These are phyloP conservation scores for Serendipita indica DNA, from an alignment of 768 basidiomycete species.

Conservation along the genomic window DNA sequence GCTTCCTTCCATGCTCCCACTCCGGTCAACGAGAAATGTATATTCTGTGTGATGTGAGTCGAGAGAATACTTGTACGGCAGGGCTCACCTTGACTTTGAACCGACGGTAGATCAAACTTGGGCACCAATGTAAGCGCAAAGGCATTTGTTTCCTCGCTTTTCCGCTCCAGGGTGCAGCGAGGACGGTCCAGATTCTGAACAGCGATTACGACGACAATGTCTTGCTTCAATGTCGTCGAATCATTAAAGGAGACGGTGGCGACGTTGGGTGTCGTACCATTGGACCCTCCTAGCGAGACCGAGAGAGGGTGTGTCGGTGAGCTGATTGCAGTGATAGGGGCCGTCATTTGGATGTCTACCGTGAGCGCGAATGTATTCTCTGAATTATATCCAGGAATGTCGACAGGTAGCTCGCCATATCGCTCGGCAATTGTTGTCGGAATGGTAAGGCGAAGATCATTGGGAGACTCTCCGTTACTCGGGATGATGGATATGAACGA, in stretches of 20 bases:
- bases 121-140: slow-evolving; percentile 35
- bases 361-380: neutral
- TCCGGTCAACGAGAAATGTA: slow-evolving; percentile 45
- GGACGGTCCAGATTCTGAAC: slow-evolving; percentile 38
- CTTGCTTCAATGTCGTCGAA: slow-evolving; percentile 28
- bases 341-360: neutral
- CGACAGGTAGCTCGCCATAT: neutral
- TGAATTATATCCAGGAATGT: neutral
- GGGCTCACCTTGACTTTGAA: slow-evolving; percentile 15
- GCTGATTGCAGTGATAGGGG: neutral
- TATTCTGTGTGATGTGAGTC: slow-evolving; percentile 26
- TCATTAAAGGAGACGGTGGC: neutral
- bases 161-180: slow-evolving; percentile 37
- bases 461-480: neutral
- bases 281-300: neutral
- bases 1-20: slow-evolving; percentile 32
- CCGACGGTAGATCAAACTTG: slow-evolving; percentile 29
- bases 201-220: slow-evolving; percentile 37
- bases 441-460: neutral
- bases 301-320: neutral
- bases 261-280: neutral
- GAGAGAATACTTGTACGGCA: neutral
- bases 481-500: slow-evolving; percentile 5
- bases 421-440: neutral
- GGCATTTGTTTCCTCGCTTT: slow-evolving; percentile 33